Percentiles rank a stretch among this genome's conserved stretches.
Evolutionary conservation across 306 rosid species (phyloP).

Genomic region (Calophaca sinica): DNA sequence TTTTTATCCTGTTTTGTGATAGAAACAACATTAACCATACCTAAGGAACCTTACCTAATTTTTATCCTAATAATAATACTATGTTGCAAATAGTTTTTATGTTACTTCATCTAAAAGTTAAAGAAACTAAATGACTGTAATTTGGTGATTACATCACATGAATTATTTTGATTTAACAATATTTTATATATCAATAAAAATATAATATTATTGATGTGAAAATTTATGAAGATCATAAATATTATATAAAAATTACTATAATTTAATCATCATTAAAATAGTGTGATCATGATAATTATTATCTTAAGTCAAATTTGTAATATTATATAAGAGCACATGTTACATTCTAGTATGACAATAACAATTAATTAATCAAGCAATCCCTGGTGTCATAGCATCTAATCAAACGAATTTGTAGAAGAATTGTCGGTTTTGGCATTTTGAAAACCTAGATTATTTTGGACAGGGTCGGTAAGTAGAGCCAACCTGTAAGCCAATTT

Average conservation of each 20-base stretch:
- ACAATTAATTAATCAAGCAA: slow-evolving; percentile 12
- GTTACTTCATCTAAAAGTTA: not conserved
- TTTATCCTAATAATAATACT: too few species aligned
- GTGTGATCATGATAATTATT: not conserved
- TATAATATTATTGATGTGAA: too few species aligned
- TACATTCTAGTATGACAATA: slow-evolving; percentile 3
- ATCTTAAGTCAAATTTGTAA: not conserved
- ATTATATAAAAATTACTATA: not conserved
- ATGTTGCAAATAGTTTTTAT: too few species aligned
- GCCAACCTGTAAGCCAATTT: slow-evolving; percentile 52
- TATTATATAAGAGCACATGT: not conserved
- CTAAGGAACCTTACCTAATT: too few species aligned
- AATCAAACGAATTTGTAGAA: slow-evolving; percentile 38
- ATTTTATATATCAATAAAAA: too few species aligned
- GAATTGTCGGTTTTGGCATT: slow-evolving; percentile 41
- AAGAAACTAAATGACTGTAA: not conserved
- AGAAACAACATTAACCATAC: too few species aligned
- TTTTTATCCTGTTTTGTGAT: too few species aligned
- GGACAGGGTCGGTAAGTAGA: slow-evolving; percentile 51
- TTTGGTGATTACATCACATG: not conserved
- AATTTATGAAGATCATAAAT: too few species aligned
- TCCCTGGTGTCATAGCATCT: slow-evolving; percentile 28
- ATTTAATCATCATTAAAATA: not conserved
- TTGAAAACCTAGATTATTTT: slow-evolving; percentile 33
- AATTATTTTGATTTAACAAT: not conserved